phyloP scores from a whole-genome alignment of 768 basidiomycete genomes.

The Trametes cinnabarina region DNA sequence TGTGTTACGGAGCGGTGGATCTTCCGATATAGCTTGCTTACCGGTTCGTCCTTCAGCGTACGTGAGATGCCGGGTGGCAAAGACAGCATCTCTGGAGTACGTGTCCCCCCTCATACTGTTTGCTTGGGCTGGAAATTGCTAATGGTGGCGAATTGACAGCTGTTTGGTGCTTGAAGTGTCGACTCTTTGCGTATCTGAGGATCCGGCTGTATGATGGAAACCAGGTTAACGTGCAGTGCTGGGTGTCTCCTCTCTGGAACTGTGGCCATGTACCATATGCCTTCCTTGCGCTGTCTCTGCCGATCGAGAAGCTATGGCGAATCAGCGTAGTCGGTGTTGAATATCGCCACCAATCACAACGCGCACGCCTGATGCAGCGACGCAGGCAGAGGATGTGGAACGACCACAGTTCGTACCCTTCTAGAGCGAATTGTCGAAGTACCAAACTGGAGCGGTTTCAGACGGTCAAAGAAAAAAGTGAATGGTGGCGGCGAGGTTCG shows the following conservation, averaged over 20 bases:
- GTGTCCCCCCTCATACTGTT: conserved; percentile 15
- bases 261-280: background rate
- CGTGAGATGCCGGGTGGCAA: conserved; percentile 66
- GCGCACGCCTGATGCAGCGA: too few relatives aligned
- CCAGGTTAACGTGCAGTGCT: background rate
- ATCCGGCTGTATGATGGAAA: background rate
- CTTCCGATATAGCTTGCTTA: background rate
- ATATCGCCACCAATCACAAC: too few relatives aligned
- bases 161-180: conserved; percentile 2
- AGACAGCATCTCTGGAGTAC: conserved; percentile 51
- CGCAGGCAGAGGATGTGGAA: too few relatives aligned
- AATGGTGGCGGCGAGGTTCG: conserved; percentile 85
- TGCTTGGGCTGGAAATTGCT: background rate
- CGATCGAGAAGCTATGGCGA: too few relatives aligned
- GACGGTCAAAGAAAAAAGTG: background rate
- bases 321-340: too few relatives aligned
- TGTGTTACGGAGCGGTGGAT: background rate
- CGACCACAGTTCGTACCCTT: too few relatives aligned
- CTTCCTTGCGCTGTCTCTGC: too few relatives aligned
- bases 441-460: too few relatives aligned
- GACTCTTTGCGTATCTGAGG: background rate
- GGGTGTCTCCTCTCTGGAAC: background rate
- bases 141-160: background rate
- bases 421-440: too few relatives aligned
- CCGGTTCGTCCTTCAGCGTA: conserved; percentile 43